Conservation (phyloP, 2,329 filamentous ascomycete genomes). For the Paramyrothecium sp. region DNA sequence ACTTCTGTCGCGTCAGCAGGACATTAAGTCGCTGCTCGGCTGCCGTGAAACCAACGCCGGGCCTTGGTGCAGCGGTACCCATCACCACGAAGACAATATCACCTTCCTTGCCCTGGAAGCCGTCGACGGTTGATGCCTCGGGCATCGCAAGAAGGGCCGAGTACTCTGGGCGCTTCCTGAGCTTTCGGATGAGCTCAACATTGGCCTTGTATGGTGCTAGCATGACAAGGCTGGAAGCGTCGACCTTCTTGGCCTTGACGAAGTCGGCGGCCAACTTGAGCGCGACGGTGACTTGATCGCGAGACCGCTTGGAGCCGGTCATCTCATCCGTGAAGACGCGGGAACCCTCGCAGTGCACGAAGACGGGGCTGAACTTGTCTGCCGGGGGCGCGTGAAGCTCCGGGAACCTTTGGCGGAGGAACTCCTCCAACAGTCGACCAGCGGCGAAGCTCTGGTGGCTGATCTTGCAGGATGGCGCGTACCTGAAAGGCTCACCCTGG, state of each 20-base stretch:
- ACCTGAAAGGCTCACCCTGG: conserved; percentile 6
- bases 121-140: conserved; percentile 11
- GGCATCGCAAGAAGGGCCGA: conserved; percentile 7
- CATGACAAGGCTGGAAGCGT: conserved; percentile 7
- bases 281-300: conserved; percentile 12
- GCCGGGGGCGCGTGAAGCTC: background rate
- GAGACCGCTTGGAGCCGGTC: conserved; percentile 8
- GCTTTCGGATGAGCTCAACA: conserved; percentile 8
- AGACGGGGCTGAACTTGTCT: conserved; percentile 10
- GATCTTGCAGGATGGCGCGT: conserved; percentile 34
- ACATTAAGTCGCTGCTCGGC: conserved; percentile 15
- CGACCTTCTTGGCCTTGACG: conserved; percentile 3
- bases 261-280: conserved; percentile 13
- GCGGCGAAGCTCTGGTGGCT: conserved; percentile 52
- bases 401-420: conserved; percentile 3
- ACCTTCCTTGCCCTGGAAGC: conserved; percentile 19
- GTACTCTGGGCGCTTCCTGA: conserved; percentile 8
- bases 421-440: conserved; percentile 36
- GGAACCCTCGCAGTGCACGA: conserved; percentile 14
- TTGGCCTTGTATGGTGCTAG: conserved; percentile 16
- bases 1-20: conserved; percentile 13
- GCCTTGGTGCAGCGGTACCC: conserved; percentile 5
- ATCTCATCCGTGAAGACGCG: background rate
- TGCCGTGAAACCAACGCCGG: conserved; percentile 13
- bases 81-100: conserved; percentile 18